These are phyloP conservation scores for Rhododendron ferrugineum DNA, from an alignment of 148 eudicot species.

Conservation along the genomic window DNA sequence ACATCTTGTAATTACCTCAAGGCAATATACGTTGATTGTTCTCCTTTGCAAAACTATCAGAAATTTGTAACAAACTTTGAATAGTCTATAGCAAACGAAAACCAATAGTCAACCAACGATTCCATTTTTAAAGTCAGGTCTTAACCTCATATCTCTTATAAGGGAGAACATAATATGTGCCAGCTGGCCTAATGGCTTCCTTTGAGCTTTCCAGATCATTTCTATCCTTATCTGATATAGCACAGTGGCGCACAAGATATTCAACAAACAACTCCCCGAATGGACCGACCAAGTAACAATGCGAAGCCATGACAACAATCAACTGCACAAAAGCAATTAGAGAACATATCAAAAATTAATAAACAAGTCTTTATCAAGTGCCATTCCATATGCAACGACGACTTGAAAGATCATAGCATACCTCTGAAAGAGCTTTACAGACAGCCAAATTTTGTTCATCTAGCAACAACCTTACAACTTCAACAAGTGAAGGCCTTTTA, in stretches of 20 bases:
- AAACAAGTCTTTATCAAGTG: constrained; percentile 4
- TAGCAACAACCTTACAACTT: constrained; percentile 66
- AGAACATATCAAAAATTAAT: constrained; percentile 9
- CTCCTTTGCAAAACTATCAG: no score
- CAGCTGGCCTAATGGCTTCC: constrained; percentile 35
- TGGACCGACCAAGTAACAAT: constrained; percentile 94
- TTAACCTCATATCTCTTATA: constrained; percentile 62
- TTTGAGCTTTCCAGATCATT: constrained; percentile 38
- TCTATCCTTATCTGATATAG: constrained; percentile 55
- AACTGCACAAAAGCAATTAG: constrained; percentile 42
- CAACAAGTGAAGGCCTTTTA: constrained; percentile 72
- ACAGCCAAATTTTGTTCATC: constrained; percentile 81
- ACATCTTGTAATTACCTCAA: no score
- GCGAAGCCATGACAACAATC: constrained; percentile 97
- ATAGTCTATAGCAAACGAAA: not conserved
- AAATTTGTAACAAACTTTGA: not conserved
- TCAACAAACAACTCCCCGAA: constrained; percentile 93
- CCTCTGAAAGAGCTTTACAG: constrained; percentile 95
- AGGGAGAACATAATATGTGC: constrained; percentile 37
- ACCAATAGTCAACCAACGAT: not conserved
- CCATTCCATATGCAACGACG: not conserved
- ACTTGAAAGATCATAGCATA: constrained; percentile 18
- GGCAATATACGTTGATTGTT: no score
- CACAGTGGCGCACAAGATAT: constrained; percentile 81
- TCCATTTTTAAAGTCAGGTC: constrained; percentile 3